phyloP scores from a whole-genome alignment of 2,329 filamentous ascomycete genomes.

The Exophiala aquamarina region DNA sequence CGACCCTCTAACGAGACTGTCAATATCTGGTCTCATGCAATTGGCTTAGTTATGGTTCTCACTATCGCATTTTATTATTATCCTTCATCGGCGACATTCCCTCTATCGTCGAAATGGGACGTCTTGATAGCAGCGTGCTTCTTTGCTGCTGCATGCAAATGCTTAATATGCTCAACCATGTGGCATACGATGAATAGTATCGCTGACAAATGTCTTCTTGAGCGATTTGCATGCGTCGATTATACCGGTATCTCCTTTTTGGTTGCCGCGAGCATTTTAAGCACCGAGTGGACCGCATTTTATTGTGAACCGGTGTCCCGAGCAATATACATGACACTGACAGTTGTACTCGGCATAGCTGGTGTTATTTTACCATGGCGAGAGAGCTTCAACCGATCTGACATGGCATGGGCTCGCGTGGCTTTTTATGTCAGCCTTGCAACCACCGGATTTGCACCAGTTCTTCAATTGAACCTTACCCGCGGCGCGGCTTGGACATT shows the following conservation, averaged over 20 bases:
- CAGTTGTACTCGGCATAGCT: constrained; percentile 75
- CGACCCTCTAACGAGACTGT: constrained; percentile 86
- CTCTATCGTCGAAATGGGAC: constrained; percentile 80
- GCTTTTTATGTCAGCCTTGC: constrained; percentile 87
- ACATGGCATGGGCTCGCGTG: constrained; percentile 92
- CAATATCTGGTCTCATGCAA: constrained; percentile 96
- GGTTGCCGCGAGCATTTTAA: constrained; percentile 95
- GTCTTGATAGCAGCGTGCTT: constrained; percentile 90
- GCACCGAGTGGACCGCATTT: constrained; percentile 96
- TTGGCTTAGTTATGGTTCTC: constrained; percentile 85
- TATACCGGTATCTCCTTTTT: constrained; percentile 96
- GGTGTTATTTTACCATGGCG: constrained; percentile 96
- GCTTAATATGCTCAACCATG: constrained; percentile 88
- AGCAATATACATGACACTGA: constrained; percentile 81
- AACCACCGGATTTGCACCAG: constrained; percentile 82
- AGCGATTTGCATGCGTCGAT: constrained; percentile 95
- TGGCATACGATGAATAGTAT: constrained; percentile 99
- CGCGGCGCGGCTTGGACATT: constrained; percentile 78
- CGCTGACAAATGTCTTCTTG: constrained; percentile 82
- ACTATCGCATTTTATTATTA: constrained; percentile 95
- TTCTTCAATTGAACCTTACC: constrained; percentile 77
- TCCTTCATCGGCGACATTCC: constrained; percentile 82
- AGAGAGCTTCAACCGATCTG: constrained; percentile 84
- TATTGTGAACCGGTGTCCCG: constrained; percentile 92
- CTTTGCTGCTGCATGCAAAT: constrained; percentile 94